Base-by-base conservation (phyloP, 1,139 yeast species). In the Protomyces inouyei region DNA sequence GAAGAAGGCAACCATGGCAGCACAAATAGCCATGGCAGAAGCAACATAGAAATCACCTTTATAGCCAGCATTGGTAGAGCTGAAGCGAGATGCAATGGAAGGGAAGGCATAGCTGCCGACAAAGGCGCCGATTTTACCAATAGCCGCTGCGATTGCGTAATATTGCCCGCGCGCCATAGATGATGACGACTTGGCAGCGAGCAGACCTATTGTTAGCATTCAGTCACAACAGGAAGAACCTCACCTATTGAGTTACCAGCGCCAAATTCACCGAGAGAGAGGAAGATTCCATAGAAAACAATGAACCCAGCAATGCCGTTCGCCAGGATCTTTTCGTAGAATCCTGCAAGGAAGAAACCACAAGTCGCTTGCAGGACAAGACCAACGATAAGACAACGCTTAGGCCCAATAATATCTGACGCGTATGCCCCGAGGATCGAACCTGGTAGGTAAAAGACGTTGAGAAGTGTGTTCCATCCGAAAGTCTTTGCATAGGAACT, bases 391-490 rank as follows among this genome's bases (percentile, higher is more conserved):
- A 90, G 78, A 12, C 96, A 87, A 68, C 87, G 76, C 75, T 97
- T 83, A 63, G 97, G 97, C 18, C 98, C 98, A 67, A 89, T 73
- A 76, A 85, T 88, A 76, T 92, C 98, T n/a, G 95, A 82, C 52
- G 84, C 77, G 61, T 82, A 73, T 10, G 96, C 97, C 72, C 98
- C 97, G 25, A 87, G 74, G 73, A 90, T 82, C 1, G 96, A 82
- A 69, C 98, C 98, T 12, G 97, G 97, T 52, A 92, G 77, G 75
- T 92, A 91, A 75, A 92, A 92, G 72, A 88, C 79, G 76, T 89
- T 90, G 72, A 92, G 82, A 3, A 92, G 93, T 67, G 88, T 88
- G 74, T 87, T 88, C 97, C 97, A 92, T 61, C 97, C 97, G 77
- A 90, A 89, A 28, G 87, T 82, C 74, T 85, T 82, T 76, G 86